Percentiles rank a stretch among this genome's conserved stretches.
Evolutionary conservation across 345 rosid genomes (phyloP).

Genomic region (Citrus medica): DNA sequence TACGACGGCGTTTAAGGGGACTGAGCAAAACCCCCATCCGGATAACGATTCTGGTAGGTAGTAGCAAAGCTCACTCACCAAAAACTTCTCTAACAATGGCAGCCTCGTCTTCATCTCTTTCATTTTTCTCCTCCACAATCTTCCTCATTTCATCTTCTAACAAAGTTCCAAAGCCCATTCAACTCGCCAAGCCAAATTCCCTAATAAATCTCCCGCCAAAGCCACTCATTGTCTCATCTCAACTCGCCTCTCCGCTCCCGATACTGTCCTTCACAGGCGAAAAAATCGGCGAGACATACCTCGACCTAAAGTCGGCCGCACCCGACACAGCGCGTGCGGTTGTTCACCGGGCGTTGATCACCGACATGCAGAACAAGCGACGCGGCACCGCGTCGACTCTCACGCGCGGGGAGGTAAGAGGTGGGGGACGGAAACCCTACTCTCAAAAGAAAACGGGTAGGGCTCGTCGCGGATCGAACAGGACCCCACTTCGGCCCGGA

Average conservation of each 20-base stretch:
- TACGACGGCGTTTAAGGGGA: no score
- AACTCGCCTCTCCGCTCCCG: slow-evolving; percentile 61
- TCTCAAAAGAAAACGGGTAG: slow-evolving; percentile 84
- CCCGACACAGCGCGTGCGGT: slow-evolving; percentile 84
- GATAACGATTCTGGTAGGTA: not conserved
- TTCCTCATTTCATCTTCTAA: slow-evolving; percentile 32
- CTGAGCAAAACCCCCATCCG: not conserved
- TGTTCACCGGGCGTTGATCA: slow-evolving; percentile 78
- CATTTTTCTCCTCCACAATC: slow-evolving; percentile 53
- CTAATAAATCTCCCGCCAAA: slow-evolving; percentile 21
- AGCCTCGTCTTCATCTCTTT: slow-evolving; percentile 43
- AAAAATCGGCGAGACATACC: slow-evolving; percentile 71
- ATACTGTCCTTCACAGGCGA: slow-evolving; percentile 79
- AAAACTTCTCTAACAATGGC: slow-evolving; percentile 42
- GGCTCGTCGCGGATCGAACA: slow-evolving; percentile 71
- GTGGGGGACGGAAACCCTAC: slow-evolving; percentile 90
- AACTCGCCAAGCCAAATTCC: not conserved
- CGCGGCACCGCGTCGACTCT: slow-evolving; percentile 93
- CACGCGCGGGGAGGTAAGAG: slow-evolving; percentile 85
- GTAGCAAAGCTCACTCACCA: not conserved
- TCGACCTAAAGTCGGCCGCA: slow-evolving; percentile 80
- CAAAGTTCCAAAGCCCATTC: not conserved
- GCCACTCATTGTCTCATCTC: slow-evolving; percentile 46
- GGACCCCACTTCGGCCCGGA: slow-evolving; percentile 83
- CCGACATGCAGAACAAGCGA: slow-evolving; percentile 81